Evolutionary conservation across 305 asterid genomes (phyloP), one percentile per base, ranked within the genome.

Genomic region (Nicotiana rustica): DNA sequence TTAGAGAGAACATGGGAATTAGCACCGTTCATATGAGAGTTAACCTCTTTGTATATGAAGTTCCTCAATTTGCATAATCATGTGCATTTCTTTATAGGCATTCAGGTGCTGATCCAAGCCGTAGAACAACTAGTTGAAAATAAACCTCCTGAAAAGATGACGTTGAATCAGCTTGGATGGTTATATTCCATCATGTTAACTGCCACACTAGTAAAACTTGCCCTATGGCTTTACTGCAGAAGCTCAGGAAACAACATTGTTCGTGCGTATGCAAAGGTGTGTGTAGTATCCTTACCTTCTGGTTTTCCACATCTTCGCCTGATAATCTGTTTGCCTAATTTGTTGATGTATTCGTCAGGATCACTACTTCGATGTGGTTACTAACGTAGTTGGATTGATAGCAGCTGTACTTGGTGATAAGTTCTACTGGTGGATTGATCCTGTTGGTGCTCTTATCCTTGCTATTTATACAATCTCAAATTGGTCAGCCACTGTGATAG

Each of bases 231-330:
- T 81, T 93, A 93, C 90, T 95, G 98, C 92, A 91, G 87, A 88
- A 92, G 94, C 80, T 93, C 97, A 3, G 88, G 90, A 82, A 93
- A 93, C 78, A 81, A 89, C 31, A 95, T 95, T 73, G 98, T 95
- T 14, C 97, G 96, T 41, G 98, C 98, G 38, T 95, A 95, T 77
- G 98, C 98, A 4, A 89, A 94, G 98, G 98, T 94, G 85, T 64
- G 25, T 29, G 47, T 33, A 13, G 71, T 81, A 10, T 44, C 21
- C 29, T 33, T 64, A 38, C 49, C 41, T 55, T 10, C 80, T 76
- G 3, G 15, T 17, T 38, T 71, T 41, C 35, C 25, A 49, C 33
- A 59, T 73, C 82, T 80, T 85, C 47, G 52, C 56, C 2, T 59
- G 73, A 59, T 18, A 31, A 73, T 17, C 41, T 52, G 9, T 65